A percentile compares a stretch with the other conserved stretches of the same genome.
These are phyloP conservation scores for Rhynchospora tenuis DNA, from an alignment of 176 grass and related monocot genomes.

Conservation along the genomic window DNA sequence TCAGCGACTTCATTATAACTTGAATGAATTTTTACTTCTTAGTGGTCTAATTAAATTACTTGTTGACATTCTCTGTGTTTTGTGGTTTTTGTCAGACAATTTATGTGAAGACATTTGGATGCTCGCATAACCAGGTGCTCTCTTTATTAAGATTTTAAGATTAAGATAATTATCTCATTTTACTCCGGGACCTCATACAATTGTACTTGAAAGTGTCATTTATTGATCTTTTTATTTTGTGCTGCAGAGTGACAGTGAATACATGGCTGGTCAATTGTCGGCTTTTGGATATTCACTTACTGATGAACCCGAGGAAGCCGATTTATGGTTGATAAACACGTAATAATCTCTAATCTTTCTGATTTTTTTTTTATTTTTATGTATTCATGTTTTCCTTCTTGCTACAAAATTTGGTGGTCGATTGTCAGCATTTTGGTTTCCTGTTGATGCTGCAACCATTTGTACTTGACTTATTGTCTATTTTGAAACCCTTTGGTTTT, in stretches of 20 bases:
- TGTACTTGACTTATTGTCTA: not conserved
- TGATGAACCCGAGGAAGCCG: constrained; percentile 77
- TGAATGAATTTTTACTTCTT: no score
- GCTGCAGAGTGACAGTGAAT: constrained; percentile 94
- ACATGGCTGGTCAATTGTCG: constrained; percentile 91
- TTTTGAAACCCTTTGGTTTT: not conserved
- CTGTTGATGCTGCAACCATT: not conserved
- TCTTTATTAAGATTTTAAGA: no score
- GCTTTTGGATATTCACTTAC: constrained; percentile 75
- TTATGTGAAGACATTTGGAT: constrained; percentile 90
- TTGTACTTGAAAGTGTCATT: not conserved
- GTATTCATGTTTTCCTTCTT: not conserved
- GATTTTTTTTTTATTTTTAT: not conserved
- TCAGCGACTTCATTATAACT: not conserved
- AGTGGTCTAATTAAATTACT: not conserved
- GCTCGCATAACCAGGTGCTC: constrained; percentile 97
- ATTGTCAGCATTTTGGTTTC: not conserved
- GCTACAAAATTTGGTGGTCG: not conserved
- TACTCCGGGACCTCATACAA: not conserved
- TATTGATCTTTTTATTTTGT: not conserved
- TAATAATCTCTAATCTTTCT: constrained; percentile 28
- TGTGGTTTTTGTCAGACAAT: constrained; percentile 44
- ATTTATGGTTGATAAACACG: constrained; percentile 98
- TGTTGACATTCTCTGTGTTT: not conserved
- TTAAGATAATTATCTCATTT: not conserved